A percentile compares a stretch with the other conserved stretches of the same genome.
Conservation (phyloP, 179 eudicot species). For the Beta macrorhiza region DNA sequence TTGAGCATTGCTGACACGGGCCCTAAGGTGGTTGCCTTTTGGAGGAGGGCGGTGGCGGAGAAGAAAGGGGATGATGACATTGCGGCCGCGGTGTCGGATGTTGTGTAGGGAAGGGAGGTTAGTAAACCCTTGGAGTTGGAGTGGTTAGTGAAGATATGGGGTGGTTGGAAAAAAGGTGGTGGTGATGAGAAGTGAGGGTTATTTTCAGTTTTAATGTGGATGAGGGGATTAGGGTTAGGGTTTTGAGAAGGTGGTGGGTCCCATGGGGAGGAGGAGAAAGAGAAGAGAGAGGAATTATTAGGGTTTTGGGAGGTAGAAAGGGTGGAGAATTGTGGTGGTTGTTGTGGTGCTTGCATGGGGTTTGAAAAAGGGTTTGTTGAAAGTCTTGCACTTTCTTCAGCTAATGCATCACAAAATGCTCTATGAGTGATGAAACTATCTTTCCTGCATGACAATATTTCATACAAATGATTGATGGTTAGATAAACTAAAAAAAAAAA, state of each 20-base stretch:
- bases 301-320: slow-evolving; percentile 30
- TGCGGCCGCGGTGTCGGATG: slow-evolving; percentile 23
- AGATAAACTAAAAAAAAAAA: background rate
- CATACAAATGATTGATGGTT: background rate
- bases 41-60: slow-evolving; percentile 83
- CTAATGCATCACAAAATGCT: slow-evolving; percentile 89
- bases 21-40: slow-evolving; percentile 64
- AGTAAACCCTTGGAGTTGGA: slow-evolving; percentile 22
- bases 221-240: slow-evolving; percentile 32
- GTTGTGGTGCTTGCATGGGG: slow-evolving; percentile 24
- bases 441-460: slow-evolving; percentile 49
- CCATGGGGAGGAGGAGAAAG: slow-evolving; percentile 30
- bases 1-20: slow-evolving; percentile 34
- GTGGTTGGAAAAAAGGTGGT: slow-evolving; percentile 36
- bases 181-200: slow-evolving; percentile 36
- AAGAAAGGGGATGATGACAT: slow-evolving; percentile 47
- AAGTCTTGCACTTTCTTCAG: slow-evolving; percentile 88
- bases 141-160: slow-evolving; percentile 24
- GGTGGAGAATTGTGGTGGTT: slow-evolving; percentile 18
- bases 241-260: slow-evolving; percentile 39
- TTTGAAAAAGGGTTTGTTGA: slow-evolving; percentile 50
- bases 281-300: slow-evolving; percentile 19
- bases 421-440: slow-evolving; percentile 90
- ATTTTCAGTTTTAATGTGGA: slow-evolving; percentile 26
- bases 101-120: slow-evolving; percentile 23